Percentiles rank a stretch among this genome's conserved stretches.
Conservation (phyloP, 1,139 yeast genomes). For the Ogataea hybrid region DNA sequence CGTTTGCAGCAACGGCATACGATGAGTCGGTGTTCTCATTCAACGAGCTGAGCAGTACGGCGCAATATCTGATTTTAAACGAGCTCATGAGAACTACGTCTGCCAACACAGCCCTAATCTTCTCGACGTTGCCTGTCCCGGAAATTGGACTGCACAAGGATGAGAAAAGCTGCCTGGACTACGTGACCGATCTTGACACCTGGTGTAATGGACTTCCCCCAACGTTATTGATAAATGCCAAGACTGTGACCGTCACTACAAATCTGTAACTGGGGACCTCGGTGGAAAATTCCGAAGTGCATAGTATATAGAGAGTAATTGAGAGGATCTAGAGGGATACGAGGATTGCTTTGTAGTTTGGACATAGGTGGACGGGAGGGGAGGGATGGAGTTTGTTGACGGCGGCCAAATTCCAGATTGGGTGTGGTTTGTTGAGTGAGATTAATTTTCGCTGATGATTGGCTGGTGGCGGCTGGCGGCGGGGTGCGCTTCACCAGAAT, state of each 20-base stretch:
- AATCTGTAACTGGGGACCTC: constrained; percentile 16
- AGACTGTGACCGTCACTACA: constrained; percentile 93
- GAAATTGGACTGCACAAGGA: constrained; percentile 73
- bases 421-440: not conserved
- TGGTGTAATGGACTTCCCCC: constrained; percentile 89
- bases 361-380: not conserved
- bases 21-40: constrained; percentile 49
- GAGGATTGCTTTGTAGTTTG: no score
- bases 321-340: no score
- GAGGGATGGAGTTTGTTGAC: not conserved
- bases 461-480: not conserved
- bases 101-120: constrained; percentile 60
- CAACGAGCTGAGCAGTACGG: constrained; percentile 84
- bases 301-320: no score
- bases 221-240: constrained; percentile 75
- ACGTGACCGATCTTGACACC: constrained; percentile 69
- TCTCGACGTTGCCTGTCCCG: constrained; percentile 91
- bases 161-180: constrained; percentile 67
- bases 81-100: constrained; percentile 75
- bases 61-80: constrained; percentile 85
- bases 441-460: not conserved
- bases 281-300: no score
- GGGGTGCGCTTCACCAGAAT: not conserved
- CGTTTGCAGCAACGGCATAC: constrained; percentile 18
- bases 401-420: not conserved